Evolutionary conservation across 345 rosid genomes (phyloP).

Genomic region (Ailanthus altissimus): DNA sequence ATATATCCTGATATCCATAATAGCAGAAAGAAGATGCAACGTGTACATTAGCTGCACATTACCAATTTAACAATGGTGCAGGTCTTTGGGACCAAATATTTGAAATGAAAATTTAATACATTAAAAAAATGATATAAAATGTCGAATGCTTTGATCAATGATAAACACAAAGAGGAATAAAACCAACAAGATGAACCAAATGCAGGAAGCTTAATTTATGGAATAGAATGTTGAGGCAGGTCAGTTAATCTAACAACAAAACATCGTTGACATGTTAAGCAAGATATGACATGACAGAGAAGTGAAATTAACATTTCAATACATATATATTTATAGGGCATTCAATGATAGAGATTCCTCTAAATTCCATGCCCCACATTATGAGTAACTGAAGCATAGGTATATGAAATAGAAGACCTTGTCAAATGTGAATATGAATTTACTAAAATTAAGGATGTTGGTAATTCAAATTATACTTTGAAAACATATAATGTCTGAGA

Average conservation of each 20-base stretch:
- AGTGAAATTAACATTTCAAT: neutral
- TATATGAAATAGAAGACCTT: neutral
- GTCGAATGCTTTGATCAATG: neutral
- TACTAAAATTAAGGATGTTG: neutral
- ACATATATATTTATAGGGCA: too few relatives aligned
- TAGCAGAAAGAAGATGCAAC: neutral
- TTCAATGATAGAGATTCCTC: neutral
- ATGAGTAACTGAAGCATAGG: neutral
- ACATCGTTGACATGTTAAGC: neutral
- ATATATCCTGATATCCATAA: neutral
- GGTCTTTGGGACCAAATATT: neutral
- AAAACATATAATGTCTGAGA: neutral
- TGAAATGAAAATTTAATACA: neutral
- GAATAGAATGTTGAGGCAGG: neutral
- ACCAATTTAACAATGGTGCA: neutral
- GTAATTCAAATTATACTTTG: neutral
- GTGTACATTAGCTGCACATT: neutral
- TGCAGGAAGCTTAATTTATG: neutral
- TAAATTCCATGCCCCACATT: neutral
- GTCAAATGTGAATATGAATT: neutral
- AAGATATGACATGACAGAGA: neutral
- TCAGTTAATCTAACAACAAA: neutral
- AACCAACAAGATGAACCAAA: conserved; percentile 5
- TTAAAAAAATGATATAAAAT: neutral
- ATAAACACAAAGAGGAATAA: neutral